These are phyloP conservation scores for Peribolospora kevripleyi DNA, from an alignment of 768 basidiomycete species.

Conservation along the genomic window DNA sequence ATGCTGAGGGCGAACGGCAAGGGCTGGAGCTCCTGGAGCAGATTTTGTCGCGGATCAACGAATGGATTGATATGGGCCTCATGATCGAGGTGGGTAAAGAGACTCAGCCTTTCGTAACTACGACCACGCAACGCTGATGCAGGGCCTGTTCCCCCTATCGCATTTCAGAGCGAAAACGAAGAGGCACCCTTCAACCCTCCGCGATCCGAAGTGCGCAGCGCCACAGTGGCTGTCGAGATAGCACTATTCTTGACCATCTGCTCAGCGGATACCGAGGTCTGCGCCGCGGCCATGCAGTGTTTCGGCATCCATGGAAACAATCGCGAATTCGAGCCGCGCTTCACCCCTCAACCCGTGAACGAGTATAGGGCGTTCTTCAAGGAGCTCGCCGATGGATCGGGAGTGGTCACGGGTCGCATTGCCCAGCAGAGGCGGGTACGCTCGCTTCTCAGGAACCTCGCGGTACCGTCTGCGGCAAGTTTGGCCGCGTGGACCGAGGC, in stretches of 20 bases:
- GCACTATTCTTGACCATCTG: neutral
- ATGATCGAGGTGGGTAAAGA: no score
- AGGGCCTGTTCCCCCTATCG: no score
- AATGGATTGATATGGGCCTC: no score
- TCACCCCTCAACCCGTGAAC: no score
- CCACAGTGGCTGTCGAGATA: neutral
- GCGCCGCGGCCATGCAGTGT: neutral
- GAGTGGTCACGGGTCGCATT: conserved; percentile 32
- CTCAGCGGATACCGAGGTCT: neutral
- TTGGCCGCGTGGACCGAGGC: conserved; percentile 63
- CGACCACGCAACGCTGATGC: no score
- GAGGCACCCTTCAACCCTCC: no score
- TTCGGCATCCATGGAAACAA: neutral
- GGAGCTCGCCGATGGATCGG: no score
- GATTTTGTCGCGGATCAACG: neutral
- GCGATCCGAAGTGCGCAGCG: no score
- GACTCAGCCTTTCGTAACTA: no score
- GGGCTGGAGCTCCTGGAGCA: neutral
- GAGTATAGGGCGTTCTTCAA: no score
- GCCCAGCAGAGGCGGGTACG: conserved; percentile 59
- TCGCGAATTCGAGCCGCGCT: neutral
- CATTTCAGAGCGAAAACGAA: no score
- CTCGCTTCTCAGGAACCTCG: conserved; percentile 39
- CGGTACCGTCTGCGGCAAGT: conserved; percentile 39
- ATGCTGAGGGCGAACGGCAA: neutral